Conservation (phyloP, 2,329 filamentous ascomycete species). For the Colletotrichum sojae region DNA sequence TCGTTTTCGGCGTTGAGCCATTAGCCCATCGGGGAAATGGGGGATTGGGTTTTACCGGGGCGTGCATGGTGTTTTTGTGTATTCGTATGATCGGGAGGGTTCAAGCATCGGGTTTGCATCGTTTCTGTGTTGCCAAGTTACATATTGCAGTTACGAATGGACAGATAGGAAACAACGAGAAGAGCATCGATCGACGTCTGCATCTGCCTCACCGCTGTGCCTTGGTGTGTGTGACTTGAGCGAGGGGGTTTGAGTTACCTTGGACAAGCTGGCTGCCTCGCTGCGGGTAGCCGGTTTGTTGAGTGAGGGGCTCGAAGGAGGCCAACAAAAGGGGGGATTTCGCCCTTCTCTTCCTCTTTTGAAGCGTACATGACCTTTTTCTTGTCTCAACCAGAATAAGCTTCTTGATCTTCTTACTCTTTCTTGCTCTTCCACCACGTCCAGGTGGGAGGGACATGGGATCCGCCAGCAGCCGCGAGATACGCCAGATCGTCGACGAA, state of each 20-base stretch:
- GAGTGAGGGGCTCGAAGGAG: neutral
- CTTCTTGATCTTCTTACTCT: neutral
- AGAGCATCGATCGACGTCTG: neutral
- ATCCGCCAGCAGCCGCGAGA: constrained; percentile 22
- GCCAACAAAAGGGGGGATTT: neutral
- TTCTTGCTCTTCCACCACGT: too few species aligned
- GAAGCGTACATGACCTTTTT: too few species aligned
- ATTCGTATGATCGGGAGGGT: constrained; percentile 21
- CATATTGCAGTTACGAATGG: constrained; percentile 21
- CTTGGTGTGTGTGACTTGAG: neutral
- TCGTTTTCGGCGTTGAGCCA: constrained; percentile 28
- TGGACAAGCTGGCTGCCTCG: neutral
- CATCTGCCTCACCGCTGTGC: neutral
- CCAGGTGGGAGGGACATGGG: constrained; percentile 4
- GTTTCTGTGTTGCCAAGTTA: constrained; percentile 14
- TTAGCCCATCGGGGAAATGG: constrained; percentile 7
- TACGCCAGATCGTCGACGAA: constrained; percentile 27
- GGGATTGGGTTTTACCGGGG: constrained; percentile 4
- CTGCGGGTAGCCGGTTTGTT: constrained; percentile 20
- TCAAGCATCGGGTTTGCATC: constrained; percentile 23
- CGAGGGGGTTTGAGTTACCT: constrained; percentile 8
- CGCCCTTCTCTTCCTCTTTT: too few species aligned
- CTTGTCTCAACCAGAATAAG: too few species aligned
- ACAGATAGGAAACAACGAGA: constrained; percentile 11
- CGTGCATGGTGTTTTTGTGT: constrained; percentile 32